These are phyloP conservation scores for Populus tomentosa DNA, from an alignment of 441 rosid species.

Conservation along the genomic window DNA sequence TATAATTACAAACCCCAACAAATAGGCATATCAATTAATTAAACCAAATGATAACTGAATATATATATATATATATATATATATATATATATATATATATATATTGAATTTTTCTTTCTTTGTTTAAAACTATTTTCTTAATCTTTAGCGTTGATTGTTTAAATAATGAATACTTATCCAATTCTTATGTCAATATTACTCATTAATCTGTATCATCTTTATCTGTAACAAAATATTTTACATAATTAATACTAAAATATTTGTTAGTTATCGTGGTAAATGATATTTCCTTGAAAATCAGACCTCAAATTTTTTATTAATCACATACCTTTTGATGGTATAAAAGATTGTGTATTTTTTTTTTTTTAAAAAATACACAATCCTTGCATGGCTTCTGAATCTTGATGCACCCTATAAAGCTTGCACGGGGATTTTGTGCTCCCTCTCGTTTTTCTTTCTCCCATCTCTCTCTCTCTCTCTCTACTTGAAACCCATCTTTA, in stretches of 20 bases:
- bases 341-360: background rate
- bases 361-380: slow-evolving; percentile 2
- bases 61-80: no score
- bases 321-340: background rate
- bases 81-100: no score
- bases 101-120: background rate
- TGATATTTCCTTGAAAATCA: background rate
- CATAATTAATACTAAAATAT: no score
- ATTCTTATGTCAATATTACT: no score
- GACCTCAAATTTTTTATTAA: no score
- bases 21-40: no score
- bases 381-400: slow-evolving; percentile 64
- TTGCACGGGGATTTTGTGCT: slow-evolving; percentile 63
- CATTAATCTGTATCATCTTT: no score
- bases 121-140: no score
- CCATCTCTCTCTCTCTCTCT: background rate
- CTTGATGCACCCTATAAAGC: slow-evolving; percentile 48
- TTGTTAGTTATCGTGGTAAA: background rate
- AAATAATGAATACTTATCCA: background rate
- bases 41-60: no score
- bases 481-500: no score
- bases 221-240: no score
- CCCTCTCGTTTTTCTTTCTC: slow-evolving; percentile 21
- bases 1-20: no score
- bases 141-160: background rate